A percentile compares a stretch with the other conserved stretches of the same genome.
Conservation (phyloP, 225 moss, liverwort and hornwort species). For the Sphagnum contortum region DNA sequence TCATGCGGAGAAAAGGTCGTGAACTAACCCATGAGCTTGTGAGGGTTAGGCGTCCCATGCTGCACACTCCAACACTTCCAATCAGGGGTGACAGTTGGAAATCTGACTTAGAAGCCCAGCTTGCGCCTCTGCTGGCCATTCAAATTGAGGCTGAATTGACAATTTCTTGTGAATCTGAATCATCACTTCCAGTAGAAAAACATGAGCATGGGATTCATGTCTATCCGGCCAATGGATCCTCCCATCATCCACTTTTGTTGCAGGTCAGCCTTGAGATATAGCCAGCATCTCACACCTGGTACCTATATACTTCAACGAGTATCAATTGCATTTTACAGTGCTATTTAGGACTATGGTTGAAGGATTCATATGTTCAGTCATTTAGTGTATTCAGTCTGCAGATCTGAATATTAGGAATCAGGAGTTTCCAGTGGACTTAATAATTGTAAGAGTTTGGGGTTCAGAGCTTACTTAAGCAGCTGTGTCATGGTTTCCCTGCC, state of each 20-base stretch:
- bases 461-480: too few relatives aligned
- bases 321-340: too few relatives aligned
- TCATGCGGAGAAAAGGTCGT: slow-evolving; percentile 54
- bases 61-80: slow-evolving; percentile 72
- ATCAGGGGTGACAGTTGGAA: slow-evolving; percentile 50
- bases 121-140: slow-evolving; percentile 73
- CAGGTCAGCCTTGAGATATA: slow-evolving; percentile 27
- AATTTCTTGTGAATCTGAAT: slow-evolving; percentile 54
- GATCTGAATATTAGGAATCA: too few relatives aligned
- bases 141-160: slow-evolving; percentile 71
- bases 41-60: slow-evolving; percentile 65
- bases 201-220: slow-evolving; percentile 56
- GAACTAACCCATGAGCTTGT: slow-evolving; percentile 71
- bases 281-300: too few relatives aligned
- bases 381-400: too few relatives aligned
- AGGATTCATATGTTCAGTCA: too few relatives aligned
- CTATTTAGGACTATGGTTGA: too few relatives aligned
- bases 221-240: slow-evolving; percentile 35
- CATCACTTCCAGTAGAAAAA: slow-evolving; percentile 46
- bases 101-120: slow-evolving; percentile 49
- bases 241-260: slow-evolving; percentile 73
- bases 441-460: too few relatives aligned
- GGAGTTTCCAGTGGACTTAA: too few relatives aligned
- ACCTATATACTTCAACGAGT: too few relatives aligned
- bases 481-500: too few relatives aligned